Base-by-base conservation (phyloP, 1,284 basidiomycete species). In the Boletus semigastroideus region DNA sequence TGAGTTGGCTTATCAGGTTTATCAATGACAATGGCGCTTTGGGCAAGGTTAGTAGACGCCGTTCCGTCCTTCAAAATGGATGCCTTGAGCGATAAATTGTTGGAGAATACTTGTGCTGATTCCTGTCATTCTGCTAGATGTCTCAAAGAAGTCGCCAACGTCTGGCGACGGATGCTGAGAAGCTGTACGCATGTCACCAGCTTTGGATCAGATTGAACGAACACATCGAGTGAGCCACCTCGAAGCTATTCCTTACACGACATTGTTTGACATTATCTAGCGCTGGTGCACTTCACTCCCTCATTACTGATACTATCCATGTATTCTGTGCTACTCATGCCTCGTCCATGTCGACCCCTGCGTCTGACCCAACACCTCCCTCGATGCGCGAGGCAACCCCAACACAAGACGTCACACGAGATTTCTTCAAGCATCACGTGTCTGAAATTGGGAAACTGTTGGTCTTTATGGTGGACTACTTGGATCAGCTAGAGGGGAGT, bases 81-180 rank as follows among this genome's bases (percentile, higher is more conserved):
- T n/a, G 19, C 17, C 1, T 34, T 40, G 40, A 14, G 5, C 16
- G 17, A 36, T 11, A 40, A 42, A 22, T 4, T 12, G 16, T 16
- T 28, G 14, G 7, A 19, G 44, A 38, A 38, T n/a, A 34, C 20
- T 0, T 13, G 25, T 52, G 31, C 38, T 63, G 22, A 66, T 31
- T 41, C 28, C 34, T 41, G 12, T 22, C 8, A 31, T 19, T 33
- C 30, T 4, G 33, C 31, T 62, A 95, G 87, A 84, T 98, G 65
- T 87, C 94, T 2, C 88, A 92, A 72, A 72, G 78, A 34, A 84
- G 85, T 50, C 82, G 92, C 31, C 84, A 94, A 59, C 77, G 78
- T 34, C 74, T 99, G 37, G 86, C 85, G 25, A 81, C 79, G n/a
- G 89, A 98, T 66, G 92, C 92, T 2, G 94, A 98, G 72, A 92